These are phyloP conservation scores for Penicillium sp. DNA, from an alignment of 2,329 filamentous ascomycete species.

Conservation along the genomic window DNA sequence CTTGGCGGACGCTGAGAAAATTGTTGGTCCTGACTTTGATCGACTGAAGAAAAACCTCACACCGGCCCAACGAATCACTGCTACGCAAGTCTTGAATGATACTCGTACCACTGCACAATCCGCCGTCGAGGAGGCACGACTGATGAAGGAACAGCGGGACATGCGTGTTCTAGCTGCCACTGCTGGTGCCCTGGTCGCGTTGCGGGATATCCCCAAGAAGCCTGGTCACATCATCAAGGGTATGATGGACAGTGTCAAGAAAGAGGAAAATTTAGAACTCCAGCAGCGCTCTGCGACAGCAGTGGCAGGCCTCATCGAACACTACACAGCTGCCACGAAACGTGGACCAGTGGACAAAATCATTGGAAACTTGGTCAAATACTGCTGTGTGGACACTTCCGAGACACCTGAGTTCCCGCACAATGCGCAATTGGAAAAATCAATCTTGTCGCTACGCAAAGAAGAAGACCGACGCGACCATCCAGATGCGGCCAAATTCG, in stretches of 20 bases:
- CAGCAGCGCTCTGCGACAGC: conserved; percentile 84
- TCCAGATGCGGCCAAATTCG: conserved; percentile 84
- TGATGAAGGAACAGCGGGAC: conserved; percentile 78
- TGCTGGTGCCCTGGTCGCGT: conserved; percentile 83
- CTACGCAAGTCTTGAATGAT: conserved; percentile 74
- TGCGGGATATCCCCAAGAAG: conserved; percentile 87
- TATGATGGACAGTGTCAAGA: conserved; percentile 98
- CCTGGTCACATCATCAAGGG: conserved; percentile 89
- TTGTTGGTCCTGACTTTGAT: conserved; percentile 81
- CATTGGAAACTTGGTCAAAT: conserved; percentile 92
- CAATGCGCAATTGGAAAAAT: conserved; percentile 73
- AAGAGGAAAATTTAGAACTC: conserved; percentile 84
- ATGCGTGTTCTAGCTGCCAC: conserved; percentile 82
- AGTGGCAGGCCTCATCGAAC: conserved; percentile 79
- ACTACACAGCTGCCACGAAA: conserved; percentile 78
- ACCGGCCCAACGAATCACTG: conserved; percentile 82
- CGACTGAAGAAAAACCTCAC: conserved; percentile 84
- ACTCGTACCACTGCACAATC: conserved; percentile 68
- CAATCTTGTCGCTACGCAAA: conserved; percentile 90
- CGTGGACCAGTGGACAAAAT: conserved; percentile 91
- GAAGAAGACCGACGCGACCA: conserved; percentile 95
- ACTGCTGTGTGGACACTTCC: conserved; percentile 94
- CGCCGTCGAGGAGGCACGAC: conserved; percentile 76
- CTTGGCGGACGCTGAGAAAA: conserved; percentile 80
- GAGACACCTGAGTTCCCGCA: conserved; percentile 94